Evolutionary conservation across 768 basidiomycete species (phyloP), one percentile per base, ranked within the genome.

Genomic region (Boletus pseudo-olivaceus): DNA sequence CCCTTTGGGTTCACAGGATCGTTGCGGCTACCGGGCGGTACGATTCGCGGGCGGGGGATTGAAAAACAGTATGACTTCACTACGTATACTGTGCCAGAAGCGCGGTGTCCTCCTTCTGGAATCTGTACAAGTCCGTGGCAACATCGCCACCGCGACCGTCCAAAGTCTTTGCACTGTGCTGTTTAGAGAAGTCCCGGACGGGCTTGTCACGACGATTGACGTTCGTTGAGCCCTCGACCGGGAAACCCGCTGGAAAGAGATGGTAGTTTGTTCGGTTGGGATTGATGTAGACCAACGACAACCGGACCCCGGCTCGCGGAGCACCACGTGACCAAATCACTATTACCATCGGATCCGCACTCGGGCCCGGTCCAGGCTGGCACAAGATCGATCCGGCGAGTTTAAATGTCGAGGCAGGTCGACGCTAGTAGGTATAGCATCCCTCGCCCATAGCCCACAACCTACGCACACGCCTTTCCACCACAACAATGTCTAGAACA

Each of bases 1-100:
- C 88, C 88, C 53, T 77, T 71, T 51, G 81, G 78, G 69, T 90
- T 90, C 60, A 89, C 68, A 15, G 88, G 84, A 68, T 90, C 88
- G 57, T 85, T 75, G 20, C 84, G 78, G 19, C 88, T 88, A 20
- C 86, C 87, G 17, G 83, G 75, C 26, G 88, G 89, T 55, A 90
- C 86, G 59, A 90, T 78, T 27, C 88, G 78, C 11, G 23, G 23
- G 23, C 23, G 23, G 23, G 23, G 23, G 23, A 23, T 23, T 23
- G 23, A n/a, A n/a, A n/a, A n/a, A 23, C 23, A 81, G 72, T 90
- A 90, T 3, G 84, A 72, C 61, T 85, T 87, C 45, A 84, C 82
- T 33, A 86, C 85, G 58, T 88, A 4, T 4, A 86, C 34, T 75
- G 61, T 26, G 75, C 76, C 59, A 91, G 74, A 38, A 90, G 73